Base-by-base conservation (phyloP, 768 basidiomycete genomes). In the Auricularia sp. region DNA sequence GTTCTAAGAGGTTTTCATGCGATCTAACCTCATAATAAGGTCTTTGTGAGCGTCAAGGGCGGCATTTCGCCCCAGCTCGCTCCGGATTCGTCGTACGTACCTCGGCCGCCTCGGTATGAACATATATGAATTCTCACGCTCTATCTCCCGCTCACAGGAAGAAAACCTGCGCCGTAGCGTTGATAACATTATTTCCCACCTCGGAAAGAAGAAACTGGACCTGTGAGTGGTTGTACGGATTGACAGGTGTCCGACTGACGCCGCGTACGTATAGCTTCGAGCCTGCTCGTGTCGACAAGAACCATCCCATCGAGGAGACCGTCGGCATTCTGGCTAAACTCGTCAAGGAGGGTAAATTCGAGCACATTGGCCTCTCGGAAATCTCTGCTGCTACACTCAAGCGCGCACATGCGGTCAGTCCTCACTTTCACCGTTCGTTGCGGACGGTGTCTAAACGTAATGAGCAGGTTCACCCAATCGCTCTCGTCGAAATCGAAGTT, bases 401-500 rank as follows among this genome's bases (percentile, higher is more conserved):
- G 8, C 69, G 68, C 47, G 82, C 78, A 0, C 69, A 76, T 61
- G 73, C 74, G 34, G 79, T 80, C 56, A 68, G 78, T 75, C 39
- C 13, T 33, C 7, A 34, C 3, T 44, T 24, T 37, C 16, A 16
- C 16, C 14, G 42, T 39, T 7, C n/a, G 13, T n/a, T 42, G 37
- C 11, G 16, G n/a, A 34, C 35, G 11, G 39, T 6, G 34, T 29
- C 18, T 3, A 37, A 4, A 13, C 8, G 5, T 36, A 18, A 63
- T 29, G 29, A 16, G 56, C n/a, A 34, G 35, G 75, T 86, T 10
- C 76, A 81, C 56, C 83, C 82, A 1, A 79, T 88, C 65, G 77
- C 82, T 13, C 77, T 81, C 16, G 83, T 85, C 7, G 87, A 90
- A 71, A 86, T 89, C 62, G 89, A 90, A 71, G 75, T 86, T 51